Base-by-base conservation (phyloP, 306 rosid genomes). In the Quercus agrifolia region DNA sequence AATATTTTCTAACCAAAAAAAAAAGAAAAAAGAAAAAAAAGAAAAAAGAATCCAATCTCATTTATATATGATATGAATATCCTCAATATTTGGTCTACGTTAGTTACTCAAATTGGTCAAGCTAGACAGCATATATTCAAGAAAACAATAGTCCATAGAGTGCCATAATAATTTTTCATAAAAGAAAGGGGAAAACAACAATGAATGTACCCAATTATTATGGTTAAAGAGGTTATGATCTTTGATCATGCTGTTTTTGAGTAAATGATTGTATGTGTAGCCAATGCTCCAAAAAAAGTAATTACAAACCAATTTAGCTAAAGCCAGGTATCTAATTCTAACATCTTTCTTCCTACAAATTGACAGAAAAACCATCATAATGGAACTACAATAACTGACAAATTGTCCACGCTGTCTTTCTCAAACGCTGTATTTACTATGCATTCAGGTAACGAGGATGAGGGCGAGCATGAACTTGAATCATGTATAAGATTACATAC, bases 341-440 rank as follows among this genome's bases (percentile, higher is more conserved):
- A 28, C 4, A 30, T 28, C 70, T 64, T 64, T 64, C 44, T 28
- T 30, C 44, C 7, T 5, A 30, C 38, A 64, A 30, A 12, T 64
- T 30, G 20, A 30, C 41, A 28, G 13, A 30, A 30, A 64, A 15
- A 15, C 20, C 11, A 25, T 52, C 38, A 51, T 9, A 72, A 21
- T 12, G 76, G 76, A 72, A 72, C 41, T 23, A 54, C 23, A 23
- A 72, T 72, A 51, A 72, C 76, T 12, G 41, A 54, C 21, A 72
- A 72, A n/a, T 72, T 57, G 64, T 64, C 70, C 44, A 2, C 7
- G 23, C 70, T 64, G 31, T 46, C 70, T 64, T 64, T 30, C 44
- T 64, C 23, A 31, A 64, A 28, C 18, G 71, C 74, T 61, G 31
- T 19, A 25, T 62, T 17, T 8, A 59, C 44, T 4, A 56, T 62